A percentile compares a stretch with the other conserved stretches of the same genome.
These are phyloP conservation scores for Dacryopinax spathularia DNA, from an alignment of 768 basidiomycete genomes.

Conservation along the genomic window DNA sequence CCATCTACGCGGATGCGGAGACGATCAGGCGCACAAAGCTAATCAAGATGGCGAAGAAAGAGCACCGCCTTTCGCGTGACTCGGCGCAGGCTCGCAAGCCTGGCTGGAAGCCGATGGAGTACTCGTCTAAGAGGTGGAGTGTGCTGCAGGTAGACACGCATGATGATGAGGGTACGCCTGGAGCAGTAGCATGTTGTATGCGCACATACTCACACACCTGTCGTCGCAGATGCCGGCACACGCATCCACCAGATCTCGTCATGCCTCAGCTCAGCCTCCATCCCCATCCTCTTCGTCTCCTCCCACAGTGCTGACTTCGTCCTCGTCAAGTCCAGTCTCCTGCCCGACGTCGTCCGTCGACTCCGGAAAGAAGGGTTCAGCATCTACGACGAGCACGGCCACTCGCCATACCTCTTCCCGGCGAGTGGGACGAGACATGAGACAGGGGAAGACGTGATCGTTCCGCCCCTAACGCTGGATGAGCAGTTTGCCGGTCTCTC, in stretches of 20 bases:
- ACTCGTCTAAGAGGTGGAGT: constrained; percentile 61
- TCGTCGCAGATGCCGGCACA: constrained; percentile 43
- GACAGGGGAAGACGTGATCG: neutral
- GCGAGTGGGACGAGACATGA: neutral
- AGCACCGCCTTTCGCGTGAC: constrained; percentile 18
- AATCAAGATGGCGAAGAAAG: constrained; percentile 32
- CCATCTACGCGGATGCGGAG: constrained; percentile 14
- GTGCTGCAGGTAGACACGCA: constrained; percentile 74
- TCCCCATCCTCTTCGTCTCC: constrained; percentile 70
- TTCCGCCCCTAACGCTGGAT: neutral
- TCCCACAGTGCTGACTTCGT: constrained; percentile 76
- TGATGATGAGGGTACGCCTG: constrained; percentile 31
- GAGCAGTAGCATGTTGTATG: constrained; percentile 7
- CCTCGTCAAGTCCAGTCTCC: constrained; percentile 32
- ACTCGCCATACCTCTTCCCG: neutral
- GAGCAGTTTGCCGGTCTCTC: neutral
- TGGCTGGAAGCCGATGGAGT: constrained; percentile 35
- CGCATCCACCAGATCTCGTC: constrained; percentile 64
- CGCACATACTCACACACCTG: constrained; percentile 29
- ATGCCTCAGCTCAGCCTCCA: constrained; percentile 58
- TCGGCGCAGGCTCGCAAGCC: constrained; percentile 12
- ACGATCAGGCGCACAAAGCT: constrained; percentile 34
- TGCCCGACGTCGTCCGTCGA: neutral
- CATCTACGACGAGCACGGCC: neutral
- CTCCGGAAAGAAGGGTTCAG: neutral